Evolutionary conservation across 2,329 filamentous ascomycete genomes (phyloP).

Genomic region (Penicillium sp.): DNA sequence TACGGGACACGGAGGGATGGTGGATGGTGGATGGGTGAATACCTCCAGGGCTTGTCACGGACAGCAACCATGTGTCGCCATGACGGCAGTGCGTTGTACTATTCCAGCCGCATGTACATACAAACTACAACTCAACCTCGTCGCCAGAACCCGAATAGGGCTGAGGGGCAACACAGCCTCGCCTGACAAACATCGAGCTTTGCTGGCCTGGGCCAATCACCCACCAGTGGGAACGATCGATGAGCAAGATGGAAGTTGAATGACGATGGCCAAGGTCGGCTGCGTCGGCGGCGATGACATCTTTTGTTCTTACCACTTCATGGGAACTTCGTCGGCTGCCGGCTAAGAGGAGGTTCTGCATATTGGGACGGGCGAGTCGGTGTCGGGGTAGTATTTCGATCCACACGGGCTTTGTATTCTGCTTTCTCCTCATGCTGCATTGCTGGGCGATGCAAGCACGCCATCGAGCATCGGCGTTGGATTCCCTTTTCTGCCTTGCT

Average conservation of each 20-base stretch:
- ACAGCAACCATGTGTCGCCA: constrained; percentile 1
- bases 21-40: no score
- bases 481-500: no score
- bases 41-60: background rate
- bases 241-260: constrained; percentile 12
- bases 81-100: constrained; percentile 2
- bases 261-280: constrained; percentile 21
- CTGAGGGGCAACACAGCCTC: constrained; percentile 3
- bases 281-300: constrained; percentile 3
- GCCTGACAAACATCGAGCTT: background rate
- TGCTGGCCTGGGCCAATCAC: background rate
- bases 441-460: no score
- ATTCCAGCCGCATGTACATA: constrained; percentile 3
- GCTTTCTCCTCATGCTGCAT: no score
- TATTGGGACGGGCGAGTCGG: background rate
- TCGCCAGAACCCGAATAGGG: background rate
- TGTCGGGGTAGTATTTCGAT: background rate
- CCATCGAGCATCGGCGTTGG: no score
- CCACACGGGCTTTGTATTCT: background rate
- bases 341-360: constrained; percentile 1
- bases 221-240: background rate
- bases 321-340: constrained; percentile 5
- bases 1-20: no score
- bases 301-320: background rate
- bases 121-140: background rate